Evolutionary conservation across 2,329 filamentous ascomycete species (phyloP), one percentile per base, ranked within the genome.

Genomic region (Claviceps sp.): DNA sequence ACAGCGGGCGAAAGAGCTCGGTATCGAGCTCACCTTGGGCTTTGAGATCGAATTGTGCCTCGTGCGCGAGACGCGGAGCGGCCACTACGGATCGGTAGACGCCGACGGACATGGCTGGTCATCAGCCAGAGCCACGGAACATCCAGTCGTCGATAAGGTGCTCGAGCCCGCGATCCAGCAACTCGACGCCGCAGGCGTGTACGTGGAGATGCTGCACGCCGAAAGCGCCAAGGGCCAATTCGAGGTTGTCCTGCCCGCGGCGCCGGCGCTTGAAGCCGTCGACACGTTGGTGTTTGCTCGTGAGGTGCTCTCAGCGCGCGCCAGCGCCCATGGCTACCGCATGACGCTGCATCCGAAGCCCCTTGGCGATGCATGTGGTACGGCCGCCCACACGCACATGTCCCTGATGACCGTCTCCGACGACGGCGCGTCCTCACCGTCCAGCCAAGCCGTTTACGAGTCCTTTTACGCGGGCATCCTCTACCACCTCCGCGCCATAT

Each of bases 1-100:
- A 1, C 68, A 74, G 0, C 66, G 68, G 5, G 76, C 85, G 0
- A 67, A 73, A 11, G 59, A 66, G 2, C 70, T 78, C 40, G 71
- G 73, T 1, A 70, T 88, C 2, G 66, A 72, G 3, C 79, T 89
- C 47, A 71, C 83, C 0, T 66, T 88, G 16, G 88, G 88, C 0
- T 94, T 93, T 57, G 88, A 95, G 65, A 80, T 94, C 42, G 88
- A 94, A 65, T 78, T 93, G 9, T 74, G 86, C 1, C 82, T 94
- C 56, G 70, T 91, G 57, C 73, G 74, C 42, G 73, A 74, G 5
- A 55, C 57, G 1, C 57, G 62, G 9, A 56, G 61, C 2, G 64
- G 66, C 4, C 60, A 63, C n/a, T 70, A 67, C 42, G 65, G 67
- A 7, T 61, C 67, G 1, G 72, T 84, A 0, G 63, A 75, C n/a